These are phyloP conservation scores for Sphaerosporella brunnea DNA, from an alignment of 495 filamentous ascomycete genomes.

Conservation along the genomic window DNA sequence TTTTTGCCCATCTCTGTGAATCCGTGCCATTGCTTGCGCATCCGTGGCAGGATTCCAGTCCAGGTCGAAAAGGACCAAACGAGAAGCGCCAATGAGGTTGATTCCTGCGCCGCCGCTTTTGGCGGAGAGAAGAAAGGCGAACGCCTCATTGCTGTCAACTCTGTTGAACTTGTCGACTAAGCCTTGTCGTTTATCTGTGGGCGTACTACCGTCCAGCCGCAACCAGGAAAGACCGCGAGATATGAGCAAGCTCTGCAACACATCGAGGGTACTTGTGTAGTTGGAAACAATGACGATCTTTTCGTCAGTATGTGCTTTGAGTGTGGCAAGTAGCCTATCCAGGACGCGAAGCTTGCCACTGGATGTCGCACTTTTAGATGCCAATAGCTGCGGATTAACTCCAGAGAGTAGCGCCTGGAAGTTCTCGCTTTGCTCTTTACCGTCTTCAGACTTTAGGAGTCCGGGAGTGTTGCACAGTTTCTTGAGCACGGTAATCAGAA, in stretches of 20 bases:
- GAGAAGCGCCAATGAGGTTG: conserved; percentile 61
- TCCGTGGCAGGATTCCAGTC: conserved; percentile 78
- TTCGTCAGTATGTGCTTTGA: conserved; percentile 44
- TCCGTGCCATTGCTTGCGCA: conserved; percentile 69
- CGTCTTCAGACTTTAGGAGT: conserved; percentile 33
- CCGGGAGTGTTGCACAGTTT: conserved; percentile 70
- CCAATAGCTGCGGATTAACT: conserved; percentile 42
- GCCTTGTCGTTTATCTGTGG: conserved; percentile 47
- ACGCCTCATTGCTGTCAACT: conserved; percentile 21
- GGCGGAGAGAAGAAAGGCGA: conserved; percentile 66
- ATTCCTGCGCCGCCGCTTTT: conserved; percentile 61
- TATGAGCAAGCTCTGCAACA: conserved; percentile 46
- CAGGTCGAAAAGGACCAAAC: conserved; percentile 60
- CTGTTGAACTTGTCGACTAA: conserved; percentile 66
- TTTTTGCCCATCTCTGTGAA: conserved; percentile 65
- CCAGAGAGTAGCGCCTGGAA: conserved; percentile 36
- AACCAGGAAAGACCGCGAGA: conserved; percentile 48
- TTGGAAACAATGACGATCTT: conserved; percentile 72
- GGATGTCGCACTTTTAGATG: conserved; percentile 38
- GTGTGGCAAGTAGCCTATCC: conserved; percentile 45
- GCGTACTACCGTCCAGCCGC: conserved; percentile 57
- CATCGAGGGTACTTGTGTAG: conserved; percentile 59
- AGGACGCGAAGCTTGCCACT: conserved; percentile 58
- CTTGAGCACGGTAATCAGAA: conserved; percentile 63
- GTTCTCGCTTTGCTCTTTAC: conserved; percentile 27